Conservation (phyloP, 2,329 filamentous ascomycete species). For the Colletotrichum cuscutae region DNA sequence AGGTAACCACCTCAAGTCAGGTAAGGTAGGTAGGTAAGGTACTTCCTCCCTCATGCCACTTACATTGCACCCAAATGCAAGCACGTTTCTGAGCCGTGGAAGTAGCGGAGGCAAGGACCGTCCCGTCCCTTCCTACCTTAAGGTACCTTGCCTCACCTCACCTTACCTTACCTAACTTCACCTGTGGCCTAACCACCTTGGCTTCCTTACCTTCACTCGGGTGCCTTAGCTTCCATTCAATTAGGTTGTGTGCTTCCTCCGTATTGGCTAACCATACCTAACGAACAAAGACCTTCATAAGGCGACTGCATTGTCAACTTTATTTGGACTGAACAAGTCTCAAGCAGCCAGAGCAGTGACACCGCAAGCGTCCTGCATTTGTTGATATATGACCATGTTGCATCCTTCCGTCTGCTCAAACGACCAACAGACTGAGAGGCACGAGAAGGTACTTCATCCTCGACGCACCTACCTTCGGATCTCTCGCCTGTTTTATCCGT, state of each 20-base stretch:
- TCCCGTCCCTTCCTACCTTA: slow-evolving; percentile 9
- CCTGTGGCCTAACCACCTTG: neutral
- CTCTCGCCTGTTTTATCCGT: neutral
- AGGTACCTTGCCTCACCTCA: neutral
- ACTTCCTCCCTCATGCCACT: neutral
- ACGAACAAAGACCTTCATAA: neutral
- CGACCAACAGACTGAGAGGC: neutral
- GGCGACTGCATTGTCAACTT: neutral
- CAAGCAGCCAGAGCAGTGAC: neutral
- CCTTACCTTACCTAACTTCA: neutral
- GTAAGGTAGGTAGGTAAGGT: neutral
- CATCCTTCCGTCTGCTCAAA: neutral
- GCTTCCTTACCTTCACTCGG: neutral
- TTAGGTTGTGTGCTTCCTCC: neutral
- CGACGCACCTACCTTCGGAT: no score
- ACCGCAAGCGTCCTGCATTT: neutral
- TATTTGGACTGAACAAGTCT: neutral
- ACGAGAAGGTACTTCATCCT: neutral
- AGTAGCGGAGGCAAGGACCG: neutral
- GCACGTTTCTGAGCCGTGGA: neutral
- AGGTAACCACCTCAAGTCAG: no score
- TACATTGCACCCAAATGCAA: neutral
- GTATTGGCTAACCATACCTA: neutral
- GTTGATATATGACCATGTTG: neutral
- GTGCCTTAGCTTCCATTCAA: neutral